A percentile compares a stretch with the other conserved stretches of the same genome.
These are phyloP conservation scores for Austropuccinia psidii DNA, from an alignment of 1,284 basidiomycete species.

Conservation along the genomic window DNA sequence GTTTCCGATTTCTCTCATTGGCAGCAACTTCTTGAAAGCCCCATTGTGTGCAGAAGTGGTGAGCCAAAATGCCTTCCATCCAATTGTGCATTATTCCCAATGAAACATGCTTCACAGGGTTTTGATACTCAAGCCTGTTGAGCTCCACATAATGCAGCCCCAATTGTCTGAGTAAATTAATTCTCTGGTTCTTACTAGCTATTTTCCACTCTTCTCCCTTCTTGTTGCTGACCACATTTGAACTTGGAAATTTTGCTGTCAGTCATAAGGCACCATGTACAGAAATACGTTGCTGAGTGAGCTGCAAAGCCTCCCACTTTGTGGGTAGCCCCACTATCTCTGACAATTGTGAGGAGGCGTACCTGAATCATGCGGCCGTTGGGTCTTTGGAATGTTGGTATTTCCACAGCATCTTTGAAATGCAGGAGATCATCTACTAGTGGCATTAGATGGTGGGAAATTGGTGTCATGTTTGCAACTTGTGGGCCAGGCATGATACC, in stretches of 20 bases:
- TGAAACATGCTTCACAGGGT: background rate
- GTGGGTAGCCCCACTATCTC: background rate
- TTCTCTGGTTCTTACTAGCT: background rate
- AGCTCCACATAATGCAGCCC: constrained; percentile 6
- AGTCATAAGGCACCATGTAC: background rate
- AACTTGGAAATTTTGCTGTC: background rate
- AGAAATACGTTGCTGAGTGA: background rate
- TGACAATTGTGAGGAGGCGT: background rate
- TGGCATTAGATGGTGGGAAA: background rate
- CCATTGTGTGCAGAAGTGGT: too few relatives aligned
- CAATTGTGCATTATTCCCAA: constrained; percentile 14
- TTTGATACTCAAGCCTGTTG: background rate
- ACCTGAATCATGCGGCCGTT: background rate
- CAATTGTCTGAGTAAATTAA: background rate
- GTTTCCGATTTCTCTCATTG: too few relatives aligned
- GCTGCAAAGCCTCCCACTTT: background rate
- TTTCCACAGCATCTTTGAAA: background rate
- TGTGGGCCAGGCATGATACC: background rate
- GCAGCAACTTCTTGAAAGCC: too few relatives aligned
- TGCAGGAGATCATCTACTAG: background rate
- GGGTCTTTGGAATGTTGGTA: background rate
- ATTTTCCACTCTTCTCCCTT: background rate
- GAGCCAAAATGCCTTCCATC: background rate
- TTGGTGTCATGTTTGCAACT: background rate
- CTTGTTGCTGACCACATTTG: background rate